These are phyloP conservation scores for Dittrichia graveolens DNA, from an alignment of 129 eudicot genomes.

Conservation along the genomic window DNA sequence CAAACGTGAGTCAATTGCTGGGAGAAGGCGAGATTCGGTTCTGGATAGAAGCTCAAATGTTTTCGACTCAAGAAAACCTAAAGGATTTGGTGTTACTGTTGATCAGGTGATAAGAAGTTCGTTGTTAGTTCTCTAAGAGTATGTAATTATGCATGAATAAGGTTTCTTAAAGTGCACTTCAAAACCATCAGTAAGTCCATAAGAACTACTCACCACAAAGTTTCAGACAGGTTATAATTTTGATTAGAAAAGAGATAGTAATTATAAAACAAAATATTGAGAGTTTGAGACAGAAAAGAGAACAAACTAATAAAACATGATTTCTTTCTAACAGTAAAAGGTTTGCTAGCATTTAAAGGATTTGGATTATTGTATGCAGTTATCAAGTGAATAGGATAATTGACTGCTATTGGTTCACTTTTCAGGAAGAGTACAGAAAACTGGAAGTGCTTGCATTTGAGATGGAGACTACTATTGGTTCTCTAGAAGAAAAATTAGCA, in stretches of 20 bases:
- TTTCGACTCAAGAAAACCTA: slow-evolving; percentile 59
- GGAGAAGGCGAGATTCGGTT: slow-evolving; percentile 78
- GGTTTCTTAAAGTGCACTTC: background rate
- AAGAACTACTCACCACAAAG: slow-evolving; percentile 1
- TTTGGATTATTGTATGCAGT: background rate
- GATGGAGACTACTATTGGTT: slow-evolving; percentile 92
- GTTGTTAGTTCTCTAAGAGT: slow-evolving; percentile 12
- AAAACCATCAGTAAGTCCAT: background rate
- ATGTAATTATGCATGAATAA: background rate
- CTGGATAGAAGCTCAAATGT: slow-evolving; percentile 71
- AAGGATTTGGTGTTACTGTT: slow-evolving; percentile 42
- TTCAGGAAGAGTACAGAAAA: slow-evolving; percentile 74
- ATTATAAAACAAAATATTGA: slow-evolving; percentile 1
- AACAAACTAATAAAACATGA: background rate
- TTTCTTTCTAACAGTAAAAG: background rate
- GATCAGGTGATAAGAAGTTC: slow-evolving; percentile 61
- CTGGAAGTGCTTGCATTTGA: slow-evolving; percentile 96
- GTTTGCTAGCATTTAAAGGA: slow-evolving; percentile 7
- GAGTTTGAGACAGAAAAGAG: background rate
- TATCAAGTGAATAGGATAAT: background rate
- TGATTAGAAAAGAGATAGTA: background rate
- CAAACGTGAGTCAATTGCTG: slow-evolving; percentile 68
- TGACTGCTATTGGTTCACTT: slow-evolving; percentile 9
- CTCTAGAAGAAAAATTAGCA: slow-evolving; percentile 76
- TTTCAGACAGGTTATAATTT: background rate